Evolutionary conservation across 805 yeast species (phyloP).

Genomic region (Wickerhamomyces canadensis): DNA sequence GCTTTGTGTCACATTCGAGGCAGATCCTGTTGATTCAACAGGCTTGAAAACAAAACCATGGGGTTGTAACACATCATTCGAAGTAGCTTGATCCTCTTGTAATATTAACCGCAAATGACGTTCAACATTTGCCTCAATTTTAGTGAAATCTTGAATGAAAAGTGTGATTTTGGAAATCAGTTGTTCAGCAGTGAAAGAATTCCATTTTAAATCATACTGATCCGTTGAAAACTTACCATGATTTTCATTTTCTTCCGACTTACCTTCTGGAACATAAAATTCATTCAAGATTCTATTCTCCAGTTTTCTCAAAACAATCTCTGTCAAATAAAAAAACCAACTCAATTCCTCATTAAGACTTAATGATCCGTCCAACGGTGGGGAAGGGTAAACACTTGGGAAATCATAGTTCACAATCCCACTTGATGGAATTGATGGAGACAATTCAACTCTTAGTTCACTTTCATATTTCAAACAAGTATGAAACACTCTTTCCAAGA

Average conservation of each 20-base stretch:
- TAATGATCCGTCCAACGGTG: slow-evolving; percentile 16
- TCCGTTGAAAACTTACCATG: slow-evolving; percentile 10
- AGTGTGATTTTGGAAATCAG: slow-evolving; percentile 5
- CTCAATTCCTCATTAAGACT: slow-evolving; percentile 15
- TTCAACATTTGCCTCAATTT: slow-evolving; percentile 16
- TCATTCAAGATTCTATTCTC: slow-evolving; percentile 22
- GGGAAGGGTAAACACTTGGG: slow-evolving; percentile 19
- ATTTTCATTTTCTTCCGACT: slow-evolving; percentile 6
- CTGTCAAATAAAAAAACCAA: slow-evolving; percentile 23
- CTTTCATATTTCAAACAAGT: slow-evolving; percentile 21
- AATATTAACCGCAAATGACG: slow-evolving; percentile 11
- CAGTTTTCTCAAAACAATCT: slow-evolving; percentile 19
- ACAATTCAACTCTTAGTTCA: slow-evolving; percentile 21
- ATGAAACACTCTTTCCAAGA: slow-evolving; percentile 19
- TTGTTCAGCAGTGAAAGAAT: slow-evolving; percentile 8
- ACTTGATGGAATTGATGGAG: slow-evolving; percentile 21
- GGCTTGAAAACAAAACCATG: slow-evolving; percentile 19
- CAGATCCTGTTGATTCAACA: not conserved
- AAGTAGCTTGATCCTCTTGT: slow-evolving; percentile 8
- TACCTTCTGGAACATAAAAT: slow-evolving; percentile 14
- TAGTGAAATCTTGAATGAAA: slow-evolving; percentile 15
- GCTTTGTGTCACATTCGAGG: not conserved
- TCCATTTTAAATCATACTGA: slow-evolving; percentile 16
- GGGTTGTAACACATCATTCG: slow-evolving; percentile 12
- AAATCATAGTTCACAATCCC: slow-evolving; percentile 22